Conservation (phyloP, 169 alveolate genomes). For the Neospora caninum region DNA sequence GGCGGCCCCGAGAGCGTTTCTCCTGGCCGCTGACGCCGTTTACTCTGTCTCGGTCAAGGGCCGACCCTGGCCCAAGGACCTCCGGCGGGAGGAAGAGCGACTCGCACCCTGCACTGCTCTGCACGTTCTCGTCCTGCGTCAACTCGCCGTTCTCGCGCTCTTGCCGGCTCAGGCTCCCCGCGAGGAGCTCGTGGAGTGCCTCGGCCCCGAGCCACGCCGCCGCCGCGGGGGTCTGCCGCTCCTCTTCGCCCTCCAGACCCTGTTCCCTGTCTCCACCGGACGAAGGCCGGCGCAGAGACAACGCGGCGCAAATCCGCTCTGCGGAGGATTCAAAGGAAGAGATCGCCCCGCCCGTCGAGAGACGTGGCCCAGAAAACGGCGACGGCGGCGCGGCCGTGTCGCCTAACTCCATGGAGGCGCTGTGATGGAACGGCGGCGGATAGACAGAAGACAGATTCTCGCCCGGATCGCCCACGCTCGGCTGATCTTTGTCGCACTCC, state of each 20-base stretch:
- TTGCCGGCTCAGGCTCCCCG: not conserved
- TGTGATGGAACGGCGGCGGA: not conserved
- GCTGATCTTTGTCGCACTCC: not conserved
- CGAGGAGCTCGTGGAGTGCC: not conserved
- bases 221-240: not conserved
- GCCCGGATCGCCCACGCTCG: not conserved
- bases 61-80: not conserved
- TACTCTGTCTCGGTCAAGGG: not conserved
- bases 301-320: not conserved
- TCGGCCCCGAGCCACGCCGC: not conserved
- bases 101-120: not conserved
- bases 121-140: not conserved
- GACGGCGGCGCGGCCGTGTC: not conserved
- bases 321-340: not conserved
- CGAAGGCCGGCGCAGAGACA: not conserved
- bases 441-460: not conserved
- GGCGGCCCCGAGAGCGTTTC: not conserved
- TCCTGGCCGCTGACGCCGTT: not conserved
- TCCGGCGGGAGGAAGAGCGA: not conserved
- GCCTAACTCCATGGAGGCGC: not conserved
- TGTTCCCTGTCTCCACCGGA: not conserved
- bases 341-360: not conserved
- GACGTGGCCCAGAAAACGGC: not conserved
- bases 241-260: not conserved
- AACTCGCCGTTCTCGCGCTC: not conserved